Base-by-base conservation (phyloP, 495 filamentous ascomycete genomes). In the Penicillium roqueforti region DNA sequence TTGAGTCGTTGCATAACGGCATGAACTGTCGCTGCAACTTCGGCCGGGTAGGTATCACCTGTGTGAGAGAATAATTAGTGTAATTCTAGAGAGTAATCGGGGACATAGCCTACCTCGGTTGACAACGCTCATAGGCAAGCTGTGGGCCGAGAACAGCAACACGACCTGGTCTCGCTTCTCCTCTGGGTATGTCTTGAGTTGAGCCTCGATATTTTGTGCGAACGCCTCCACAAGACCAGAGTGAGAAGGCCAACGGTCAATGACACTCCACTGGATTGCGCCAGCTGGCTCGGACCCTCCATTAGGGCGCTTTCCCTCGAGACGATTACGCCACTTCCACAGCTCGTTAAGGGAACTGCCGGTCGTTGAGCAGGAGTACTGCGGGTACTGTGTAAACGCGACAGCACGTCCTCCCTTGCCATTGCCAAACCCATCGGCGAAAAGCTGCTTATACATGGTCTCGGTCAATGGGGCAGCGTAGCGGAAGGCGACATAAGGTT, bases 331-430 rank as follows among this genome's bases (percentile, higher is more conserved):
- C 88, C 91, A 95, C 71, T 92, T 95, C 95, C 95, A 99, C 38
- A 99, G 67, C 73, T 99, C 95, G 63, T 97, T 99, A 48, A 99
- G 69, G 42, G 88, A 93, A 71, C 90, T 95, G 32, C 95, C 95
- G 1, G 95, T 99, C 6, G 95, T 99, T 22, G 90, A 95, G 72
- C 95, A 99, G n/a, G 88, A 93, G 68, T 99, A 99, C 67, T 99
- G 95, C 19, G 95, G 95, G 61, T 99, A 99, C 68, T 99, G 95
- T 4, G 93, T 96, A 69, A 97, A 99, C 2, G 95, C 95, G 6
- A 99, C 89, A 4, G 95, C 95, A 47, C 95, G 83, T 1, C 91
- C 91, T 11, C 91, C 91, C 54, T 83, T 88, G 2, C 91, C 91
- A 23, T 82, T 80, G 32, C 89, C 89, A 61, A 99, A 92, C 0